These are phyloP conservation scores for Leptographium lundbergii DNA, from an alignment of 2,329 filamentous ascomycete species.

Conservation along the genomic window DNA sequence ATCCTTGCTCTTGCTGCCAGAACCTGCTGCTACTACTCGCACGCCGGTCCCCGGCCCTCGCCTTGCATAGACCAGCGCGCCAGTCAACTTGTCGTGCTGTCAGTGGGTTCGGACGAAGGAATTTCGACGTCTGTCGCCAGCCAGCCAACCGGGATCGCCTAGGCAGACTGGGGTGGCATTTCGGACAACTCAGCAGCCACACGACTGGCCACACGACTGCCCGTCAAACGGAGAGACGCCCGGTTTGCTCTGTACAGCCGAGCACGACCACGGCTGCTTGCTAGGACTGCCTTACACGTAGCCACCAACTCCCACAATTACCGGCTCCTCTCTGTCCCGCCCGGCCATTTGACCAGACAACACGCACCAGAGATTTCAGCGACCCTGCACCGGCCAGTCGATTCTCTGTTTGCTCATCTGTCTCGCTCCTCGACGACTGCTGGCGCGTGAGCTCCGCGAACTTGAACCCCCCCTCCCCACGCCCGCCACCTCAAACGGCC, in stretches of 20 bases:
- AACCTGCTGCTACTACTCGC: neutral
- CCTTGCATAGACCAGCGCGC: neutral
- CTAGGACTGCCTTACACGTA: neutral
- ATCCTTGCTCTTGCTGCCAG: too few relatives aligned
- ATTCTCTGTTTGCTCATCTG: too few relatives aligned
- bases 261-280: neutral
- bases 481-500: neutral
- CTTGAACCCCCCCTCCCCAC: neutral
- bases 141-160: neutral
- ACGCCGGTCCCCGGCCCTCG: neutral
- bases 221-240: neutral
- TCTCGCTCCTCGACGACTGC: too few relatives aligned
- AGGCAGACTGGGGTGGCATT: neutral
- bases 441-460: too few relatives aligned
- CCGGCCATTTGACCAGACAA: too few relatives aligned
- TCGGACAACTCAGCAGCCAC: constrained; percentile 1
- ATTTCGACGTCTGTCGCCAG: neutral
- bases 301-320: neutral
- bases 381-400: too few relatives aligned
- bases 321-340: neutral
- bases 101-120: constrained; percentile 1
- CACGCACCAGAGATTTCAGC: too few relatives aligned
- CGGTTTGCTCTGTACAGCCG: neutral
- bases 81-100: neutral
- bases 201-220: neutral